Percentiles rank a stretch among this genome's conserved stretches.
These are phyloP conservation scores for Cryptococcus sp. DNA, from an alignment of 1,284 basidiomycete species.

Conservation along the genomic window DNA sequence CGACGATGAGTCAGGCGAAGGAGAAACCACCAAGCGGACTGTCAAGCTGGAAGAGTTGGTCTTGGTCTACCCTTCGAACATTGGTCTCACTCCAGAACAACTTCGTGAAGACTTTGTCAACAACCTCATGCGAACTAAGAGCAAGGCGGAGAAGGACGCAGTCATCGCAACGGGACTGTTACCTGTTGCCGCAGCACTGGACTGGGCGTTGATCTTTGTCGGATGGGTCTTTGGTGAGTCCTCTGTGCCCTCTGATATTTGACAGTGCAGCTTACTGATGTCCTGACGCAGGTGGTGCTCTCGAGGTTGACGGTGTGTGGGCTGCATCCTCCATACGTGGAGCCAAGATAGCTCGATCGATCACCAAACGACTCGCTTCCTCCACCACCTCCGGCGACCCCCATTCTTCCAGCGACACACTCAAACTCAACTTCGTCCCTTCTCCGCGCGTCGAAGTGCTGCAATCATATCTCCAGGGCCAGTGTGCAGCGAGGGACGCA, in stretches of 20 bases:
- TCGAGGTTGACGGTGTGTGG: conserved; percentile 27
- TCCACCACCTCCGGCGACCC: conserved; percentile 9
- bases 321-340: conserved; percentile 18
- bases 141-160: conserved; percentile 26
- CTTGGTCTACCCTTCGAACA: conserved; percentile 21
- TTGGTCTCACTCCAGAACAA: conserved; percentile 15
- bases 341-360: conserved; percentile 23
- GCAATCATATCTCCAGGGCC: no score
- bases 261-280: neutral
- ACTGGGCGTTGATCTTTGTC: conserved; percentile 25
- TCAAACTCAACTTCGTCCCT: no score
- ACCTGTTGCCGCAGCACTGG: conserved; percentile 16
- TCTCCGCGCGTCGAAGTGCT: no score
- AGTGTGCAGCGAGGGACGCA: no score
- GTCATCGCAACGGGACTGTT: conserved; percentile 23
- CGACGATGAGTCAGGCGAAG: neutral
- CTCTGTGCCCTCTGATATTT: no score
- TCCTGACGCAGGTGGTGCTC: conserved; percentile 15
- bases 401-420: no score
- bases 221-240: conserved; percentile 26
- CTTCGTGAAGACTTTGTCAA: conserved; percentile 22
- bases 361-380: conserved; percentile 20
- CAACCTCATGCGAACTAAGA: conserved; percentile 23
- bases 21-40: conserved; percentile 7
- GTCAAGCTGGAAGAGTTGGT: conserved; percentile 27